Evolutionary conservation across 169 alveolate species (phyloP).

Genomic region (Plasmodium gallinaceum): DNA sequence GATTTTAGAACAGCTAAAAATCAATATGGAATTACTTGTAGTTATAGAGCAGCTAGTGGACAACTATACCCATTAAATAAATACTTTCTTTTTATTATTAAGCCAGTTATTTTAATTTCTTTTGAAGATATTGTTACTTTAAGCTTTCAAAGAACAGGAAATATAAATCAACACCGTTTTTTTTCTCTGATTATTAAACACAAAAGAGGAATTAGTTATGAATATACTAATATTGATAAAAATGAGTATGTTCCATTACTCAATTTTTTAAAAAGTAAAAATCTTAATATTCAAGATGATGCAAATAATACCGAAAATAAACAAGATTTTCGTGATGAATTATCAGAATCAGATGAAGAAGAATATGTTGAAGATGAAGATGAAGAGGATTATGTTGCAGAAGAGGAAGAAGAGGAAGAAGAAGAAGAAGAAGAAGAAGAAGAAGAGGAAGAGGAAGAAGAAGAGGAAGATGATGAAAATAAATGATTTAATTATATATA

Average conservation of each 20-base stretch:
- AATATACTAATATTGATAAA: slow-evolving; percentile 95
- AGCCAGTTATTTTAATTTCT: slow-evolving; percentile 96
- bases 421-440: slow-evolving; percentile 90
- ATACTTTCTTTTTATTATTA: slow-evolving; percentile 94
- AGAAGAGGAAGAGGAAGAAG: slow-evolving; percentile 73
- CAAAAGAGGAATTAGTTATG: slow-evolving; percentile 91
- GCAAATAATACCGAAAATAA: slow-evolving; percentile 78
- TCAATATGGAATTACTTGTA: slow-evolving; percentile 92
- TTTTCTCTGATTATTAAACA: slow-evolving; percentile 93
- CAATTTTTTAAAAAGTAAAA: slow-evolving; percentile 86
- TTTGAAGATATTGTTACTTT: slow-evolving; percentile 94
- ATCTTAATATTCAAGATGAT: slow-evolving; percentile 85
- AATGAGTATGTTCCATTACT: slow-evolving; percentile 90
- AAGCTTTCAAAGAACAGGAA: slow-evolving; percentile 95
- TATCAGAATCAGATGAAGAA: slow-evolving; percentile 83
- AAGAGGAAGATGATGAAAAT: slow-evolving; percentile 82
- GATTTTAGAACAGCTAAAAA: slow-evolving; percentile 93
- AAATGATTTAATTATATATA: background rate
- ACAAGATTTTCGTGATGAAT: slow-evolving; percentile 77
- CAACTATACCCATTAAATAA: slow-evolving; percentile 95
- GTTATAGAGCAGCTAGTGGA: slow-evolving; percentile 97
- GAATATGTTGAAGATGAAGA: slow-evolving; percentile 86
- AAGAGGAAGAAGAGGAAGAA: slow-evolving; percentile 90
- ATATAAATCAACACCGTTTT: slow-evolving; percentile 93
- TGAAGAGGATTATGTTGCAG: slow-evolving; percentile 80